Base-by-base conservation (phyloP, 768 basidiomycete genomes). In the Myochromella boudieri region DNA sequence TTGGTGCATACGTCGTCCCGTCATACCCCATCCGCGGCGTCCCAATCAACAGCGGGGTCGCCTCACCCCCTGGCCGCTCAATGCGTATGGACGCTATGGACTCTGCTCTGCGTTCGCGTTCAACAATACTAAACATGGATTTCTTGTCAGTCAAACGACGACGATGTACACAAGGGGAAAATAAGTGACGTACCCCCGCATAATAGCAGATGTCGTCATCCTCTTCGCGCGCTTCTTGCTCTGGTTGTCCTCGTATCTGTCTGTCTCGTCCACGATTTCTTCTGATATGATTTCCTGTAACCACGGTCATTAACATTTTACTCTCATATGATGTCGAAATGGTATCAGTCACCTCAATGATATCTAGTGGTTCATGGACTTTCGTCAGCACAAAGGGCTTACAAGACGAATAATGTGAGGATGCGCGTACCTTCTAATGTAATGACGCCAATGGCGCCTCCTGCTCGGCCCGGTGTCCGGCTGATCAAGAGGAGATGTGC, bases 211-310 rank as follows among this genome's bases (percentile, higher is more conserved):
- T 10, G 84, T 91, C 10, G 84, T 85, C 49, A 77, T 65, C 11
- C 94, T 75, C 52, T 77, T 83, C 0, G 89, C 93, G 6, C 74
- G 70, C 48, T 76, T 77, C 60, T 93, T 94, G 42, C 82, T 84
- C 38, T 83, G 83, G 59, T 95, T 97, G 55, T 92, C 90, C 54
- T 90, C 84, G 56, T 87, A 95, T 21, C 84, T 77, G 67, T 97
- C 94, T 2, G 93, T 95, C 66, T 97, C 94, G 58, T 95, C 94
- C 24, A 95, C 87, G 44, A 97, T 95, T 63, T 97, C 95, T 67
- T 97, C 93, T 0, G 88, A 85, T 15, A 97, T 91, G 52, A 98
- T 97, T 76, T 95, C 94, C 78, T 91, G 66, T 52, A 63, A 3
- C n/a, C n/a, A n/a, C n/a, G n/a, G n/a, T n/a, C n/a, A n/a, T n/a